Conservation (phyloP, 768 basidiomycete genomes). For the Leccinum boreale region DNA sequence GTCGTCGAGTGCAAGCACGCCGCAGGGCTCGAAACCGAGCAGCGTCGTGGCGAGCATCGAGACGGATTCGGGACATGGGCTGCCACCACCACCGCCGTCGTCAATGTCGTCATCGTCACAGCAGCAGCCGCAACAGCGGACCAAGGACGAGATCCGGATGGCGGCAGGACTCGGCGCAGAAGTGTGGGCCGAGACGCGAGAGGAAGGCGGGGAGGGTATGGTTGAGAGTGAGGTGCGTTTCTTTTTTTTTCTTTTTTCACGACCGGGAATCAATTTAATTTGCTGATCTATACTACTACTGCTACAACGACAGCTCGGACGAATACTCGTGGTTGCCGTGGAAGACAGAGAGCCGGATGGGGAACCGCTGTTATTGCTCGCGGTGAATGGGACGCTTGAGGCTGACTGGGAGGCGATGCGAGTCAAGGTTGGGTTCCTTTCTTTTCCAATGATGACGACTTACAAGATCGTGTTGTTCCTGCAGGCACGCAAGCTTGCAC, state of each 20-base stretch:
- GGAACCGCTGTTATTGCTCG: conserved; percentile 65
- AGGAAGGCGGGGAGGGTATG: conserved; percentile 48
- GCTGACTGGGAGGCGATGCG: conserved; percentile 69
- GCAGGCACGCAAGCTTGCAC: conserved; percentile 32
- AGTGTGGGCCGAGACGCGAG: conserved; percentile 74
- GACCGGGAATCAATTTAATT: not conserved
- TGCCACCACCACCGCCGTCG: not conserved
- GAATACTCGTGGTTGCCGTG: conserved; percentile 65
- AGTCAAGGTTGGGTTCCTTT: conserved; percentile 49
- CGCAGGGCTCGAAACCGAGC: conserved; percentile 11
- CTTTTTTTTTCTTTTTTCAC: not conserved
- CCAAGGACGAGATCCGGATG: conserved; percentile 74
- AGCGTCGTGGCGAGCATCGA: conserved; percentile 11
- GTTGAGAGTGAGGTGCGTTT: conserved; percentile 70
- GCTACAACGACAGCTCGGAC: conserved; percentile 51
- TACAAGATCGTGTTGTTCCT: not conserved
- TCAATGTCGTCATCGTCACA: not conserved
- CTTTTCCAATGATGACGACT: too few relatives aligned
- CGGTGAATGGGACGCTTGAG: conserved; percentile 56
- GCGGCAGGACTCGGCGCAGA: conserved; percentile 70
- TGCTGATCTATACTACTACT: not conserved
- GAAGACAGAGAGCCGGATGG: conserved; percentile 33
- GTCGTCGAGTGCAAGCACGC: conserved; percentile 5
- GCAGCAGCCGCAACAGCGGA: conserved; percentile 24
- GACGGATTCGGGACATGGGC: not conserved